These are phyloP conservation scores for Symbiotaphrina buchneri DNA, from an alignment of 495 filamentous ascomycete genomes.

Conservation along the genomic window DNA sequence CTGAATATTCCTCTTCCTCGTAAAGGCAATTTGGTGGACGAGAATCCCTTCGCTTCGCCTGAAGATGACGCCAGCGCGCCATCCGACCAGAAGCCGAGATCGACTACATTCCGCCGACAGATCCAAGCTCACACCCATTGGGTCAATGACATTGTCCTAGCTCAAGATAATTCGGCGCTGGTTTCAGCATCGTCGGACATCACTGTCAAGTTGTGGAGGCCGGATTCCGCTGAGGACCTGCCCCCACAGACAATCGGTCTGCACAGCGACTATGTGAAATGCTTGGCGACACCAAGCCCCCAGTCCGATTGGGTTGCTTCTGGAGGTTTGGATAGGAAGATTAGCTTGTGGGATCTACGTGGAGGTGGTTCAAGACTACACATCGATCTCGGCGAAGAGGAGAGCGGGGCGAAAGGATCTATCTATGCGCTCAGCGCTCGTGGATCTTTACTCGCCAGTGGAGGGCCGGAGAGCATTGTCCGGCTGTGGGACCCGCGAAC, in stretches of 20 bases:
- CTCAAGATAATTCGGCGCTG: constrained; percentile 58
- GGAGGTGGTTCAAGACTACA: constrained; percentile 65
- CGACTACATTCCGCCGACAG: constrained; percentile 65
- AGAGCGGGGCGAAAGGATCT: constrained; percentile 73
- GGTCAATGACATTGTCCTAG: constrained; percentile 91
- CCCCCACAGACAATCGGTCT: constrained; percentile 68
- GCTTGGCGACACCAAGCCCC: constrained; percentile 52
- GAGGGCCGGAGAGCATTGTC: constrained; percentile 85
- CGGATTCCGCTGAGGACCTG: constrained; percentile 42
- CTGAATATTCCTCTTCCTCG: constrained; percentile 40
- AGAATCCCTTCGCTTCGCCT: constrained; percentile 13
- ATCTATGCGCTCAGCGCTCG: constrained; percentile 73
- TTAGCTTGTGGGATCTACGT: constrained; percentile 81
- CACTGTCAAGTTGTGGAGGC: constrained; percentile 86
- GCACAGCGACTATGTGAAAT: constrained; percentile 92
- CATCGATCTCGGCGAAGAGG: constrained; percentile 62
- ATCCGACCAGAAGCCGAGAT: constrained; percentile 10
- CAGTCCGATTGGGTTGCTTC: constrained; percentile 79
- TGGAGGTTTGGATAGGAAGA: constrained; percentile 83
- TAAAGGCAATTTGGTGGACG: constrained; percentile 11
- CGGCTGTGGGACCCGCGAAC: constrained; percentile 81
- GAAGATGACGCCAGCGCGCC: constrained; percentile 13
- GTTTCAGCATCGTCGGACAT: constrained; percentile 92
- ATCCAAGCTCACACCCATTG: constrained; percentile 97
- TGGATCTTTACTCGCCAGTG: constrained; percentile 62